These are phyloP conservation scores for Fusarium sp. DNA, from an alignment of 2,329 filamentous ascomycete species.

Conservation along the genomic window DNA sequence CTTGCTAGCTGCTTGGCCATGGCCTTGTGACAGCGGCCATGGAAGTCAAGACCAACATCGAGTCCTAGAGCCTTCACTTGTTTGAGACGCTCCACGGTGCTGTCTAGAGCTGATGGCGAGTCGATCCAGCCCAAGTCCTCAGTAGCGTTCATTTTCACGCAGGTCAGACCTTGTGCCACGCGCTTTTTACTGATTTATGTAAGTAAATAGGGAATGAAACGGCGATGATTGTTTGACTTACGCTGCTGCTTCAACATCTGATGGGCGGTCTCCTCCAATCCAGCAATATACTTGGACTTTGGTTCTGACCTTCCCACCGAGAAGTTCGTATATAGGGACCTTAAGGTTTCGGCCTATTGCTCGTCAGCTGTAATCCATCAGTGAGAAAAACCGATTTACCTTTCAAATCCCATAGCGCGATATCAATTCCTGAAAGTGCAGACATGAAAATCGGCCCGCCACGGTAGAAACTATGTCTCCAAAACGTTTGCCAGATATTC, in stretches of 20 bases:
- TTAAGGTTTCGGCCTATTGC: conserved; percentile 60
- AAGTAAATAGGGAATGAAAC: conserved; percentile 61
- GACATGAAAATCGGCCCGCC: conserved; percentile 86
- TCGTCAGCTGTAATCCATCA: not conserved
- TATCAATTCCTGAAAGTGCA: conserved; percentile 81
- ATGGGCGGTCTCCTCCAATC: conserved; percentile 81
- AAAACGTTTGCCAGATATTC: conserved; percentile 82
- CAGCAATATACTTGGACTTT: conserved; percentile 81
- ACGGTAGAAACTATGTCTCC: conserved; percentile 79
- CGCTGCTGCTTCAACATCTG: conserved; percentile 74
- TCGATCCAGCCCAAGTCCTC: conserved; percentile 83
- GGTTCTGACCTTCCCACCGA: conserved; percentile 79
- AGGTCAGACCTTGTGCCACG: conserved; percentile 64
- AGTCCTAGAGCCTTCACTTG: conserved; percentile 77
- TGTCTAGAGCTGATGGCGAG: conserved; percentile 73
- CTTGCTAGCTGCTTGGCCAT: conserved; percentile 83
- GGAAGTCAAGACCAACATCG: conserved; percentile 82
- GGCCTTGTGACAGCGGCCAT: conserved; percentile 81
- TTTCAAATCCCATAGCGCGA: conserved; percentile 85
- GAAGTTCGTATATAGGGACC: conserved; percentile 78
- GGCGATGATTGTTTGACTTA: conserved; percentile 50
- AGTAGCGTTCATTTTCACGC: conserved; percentile 85
- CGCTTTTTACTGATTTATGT: conserved; percentile 49
- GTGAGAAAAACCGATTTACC: conserved; percentile 44
- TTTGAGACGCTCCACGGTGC: conserved; percentile 75